phyloP scores from a whole-genome alignment of 2,329 filamentous ascomycete species.

The Myriosclerotinia curreyana region DNA sequence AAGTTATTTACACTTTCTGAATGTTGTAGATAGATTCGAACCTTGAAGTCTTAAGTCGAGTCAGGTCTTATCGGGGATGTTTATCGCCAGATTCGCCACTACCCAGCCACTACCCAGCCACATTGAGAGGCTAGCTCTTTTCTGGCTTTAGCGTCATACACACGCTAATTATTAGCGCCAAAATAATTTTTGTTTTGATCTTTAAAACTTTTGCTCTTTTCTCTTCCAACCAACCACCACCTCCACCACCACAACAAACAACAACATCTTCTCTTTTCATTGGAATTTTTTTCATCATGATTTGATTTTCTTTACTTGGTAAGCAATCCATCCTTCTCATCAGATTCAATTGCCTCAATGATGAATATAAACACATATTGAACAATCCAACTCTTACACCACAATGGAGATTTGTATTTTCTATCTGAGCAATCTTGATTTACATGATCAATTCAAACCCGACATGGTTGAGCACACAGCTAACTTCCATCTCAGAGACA shows the following conservation, averaged over 20 bases:
- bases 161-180: slow-evolving; percentile 15
- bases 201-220: slow-evolving; percentile 15
- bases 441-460: not conserved
- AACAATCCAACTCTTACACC: slow-evolving; percentile 47
- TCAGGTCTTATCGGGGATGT: slow-evolving; percentile 14
- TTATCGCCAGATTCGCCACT: slow-evolving; percentile 23
- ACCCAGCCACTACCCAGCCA: slow-evolving; percentile 20
- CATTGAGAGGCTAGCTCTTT: not conserved
- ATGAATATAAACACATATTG: slow-evolving; percentile 42
- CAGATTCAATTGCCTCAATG: slow-evolving; percentile 35
- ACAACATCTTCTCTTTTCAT: not conserved
- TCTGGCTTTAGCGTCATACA: not conserved
- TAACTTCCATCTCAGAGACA: slow-evolving; percentile 13
- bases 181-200: slow-evolving; percentile 16
- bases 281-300: not conserved
- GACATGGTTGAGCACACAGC: not conserved
- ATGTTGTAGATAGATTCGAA: slow-evolving; percentile 3
- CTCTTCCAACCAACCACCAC: not conserved
- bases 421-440: slow-evolving; percentile 39
- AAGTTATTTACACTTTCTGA: slow-evolving; percentile 12
- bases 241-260: not conserved
- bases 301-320: slow-evolving; percentile 23
- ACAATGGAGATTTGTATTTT: slow-evolving; percentile 40
- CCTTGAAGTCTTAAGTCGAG: not conserved
- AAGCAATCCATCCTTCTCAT: slow-evolving; percentile 22